Evolutionary conservation across 805 yeast genomes (phyloP), one percentile per base, ranked within the genome.

Genomic region (Metschnikowia lochheadii): DNA sequence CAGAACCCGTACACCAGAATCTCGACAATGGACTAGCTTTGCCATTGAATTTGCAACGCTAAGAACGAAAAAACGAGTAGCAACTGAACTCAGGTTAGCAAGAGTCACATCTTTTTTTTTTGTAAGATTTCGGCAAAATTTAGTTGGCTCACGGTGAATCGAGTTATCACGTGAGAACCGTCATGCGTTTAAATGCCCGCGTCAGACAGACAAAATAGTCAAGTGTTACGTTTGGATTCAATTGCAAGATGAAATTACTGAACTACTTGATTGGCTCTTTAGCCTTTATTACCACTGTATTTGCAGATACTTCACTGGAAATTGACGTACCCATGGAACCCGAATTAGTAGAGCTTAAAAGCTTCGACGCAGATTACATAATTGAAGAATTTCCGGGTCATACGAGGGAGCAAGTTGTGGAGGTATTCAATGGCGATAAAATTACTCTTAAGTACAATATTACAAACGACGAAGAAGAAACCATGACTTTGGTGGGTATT

Each of bases 401-500:
- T 17, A 58, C 62, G 6, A 61, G 70, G 5, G 58, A 71, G 18
- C 79, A 72, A 26, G 69, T 78, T 21, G 71, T 78, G 61, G 65
- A 72, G 53, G 62, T 76, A 31, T 55, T 50, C 51, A 78, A 79
- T 56, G 84, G 84, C 32, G 85, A 85, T 36, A 69, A 73, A 26
- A 66, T 81, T 35, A 66, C 81, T 2, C 62, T 87, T 49, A 67
- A 65, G 18, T 85, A 83, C 64, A 66, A 73, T 6, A 75, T 85
- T 52, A 59, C 64, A 45, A 85, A 85, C 62, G 87, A 84, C 56
- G 78, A 77, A 6, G 66, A 62, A 14, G 75, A 74, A 5, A 72
- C 79, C 39, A 49, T 69, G 43, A 70, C 78, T 18, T 66, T 87
- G 49, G 79, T 82, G 43, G 94, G 89, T 51, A 80, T 84, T 49